Evolutionary conservation across 2,329 filamentous ascomycete species (phyloP).

Genomic region (Pestalotiopsis sp.): DNA sequence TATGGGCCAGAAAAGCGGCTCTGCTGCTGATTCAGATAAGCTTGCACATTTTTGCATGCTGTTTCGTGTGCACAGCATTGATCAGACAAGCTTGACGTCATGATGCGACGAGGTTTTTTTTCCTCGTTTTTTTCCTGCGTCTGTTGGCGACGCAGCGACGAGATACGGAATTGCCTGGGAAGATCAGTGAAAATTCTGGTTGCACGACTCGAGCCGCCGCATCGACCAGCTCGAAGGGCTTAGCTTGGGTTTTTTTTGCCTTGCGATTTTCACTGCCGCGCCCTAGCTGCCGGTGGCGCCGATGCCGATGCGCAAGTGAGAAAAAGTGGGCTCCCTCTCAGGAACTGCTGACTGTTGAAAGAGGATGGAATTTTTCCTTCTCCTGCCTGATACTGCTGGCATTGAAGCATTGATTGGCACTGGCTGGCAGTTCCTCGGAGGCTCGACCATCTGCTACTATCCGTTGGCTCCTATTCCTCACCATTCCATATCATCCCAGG

Average conservation of each 20-base stretch:
- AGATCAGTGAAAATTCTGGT: not conserved
- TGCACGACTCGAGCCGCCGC: not conserved
- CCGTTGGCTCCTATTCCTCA: not conserved
- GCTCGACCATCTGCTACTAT: not conserved
- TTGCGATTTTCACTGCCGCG: not conserved
- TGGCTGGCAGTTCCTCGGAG: not conserved
- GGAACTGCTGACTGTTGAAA: not conserved
- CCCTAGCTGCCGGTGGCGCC: conserved; percentile 7
- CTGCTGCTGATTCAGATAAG: conserved; percentile 10
- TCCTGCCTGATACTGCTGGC: not conserved
- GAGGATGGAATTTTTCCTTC: not conserved
- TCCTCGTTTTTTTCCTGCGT: not conserved
- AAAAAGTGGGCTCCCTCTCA: not conserved
- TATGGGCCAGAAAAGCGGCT: conserved; percentile 17
- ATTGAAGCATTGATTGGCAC: not conserved
- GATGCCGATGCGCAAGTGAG: not conserved
- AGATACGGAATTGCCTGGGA: not conserved
- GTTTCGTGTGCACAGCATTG: conserved; percentile 6
- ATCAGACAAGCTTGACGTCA: not conserved
- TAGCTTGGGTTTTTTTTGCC: not conserved
- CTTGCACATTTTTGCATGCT: not conserved
- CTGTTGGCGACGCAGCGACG: not conserved
- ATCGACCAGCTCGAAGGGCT: not conserved
- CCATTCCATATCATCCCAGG: too few species aligned
- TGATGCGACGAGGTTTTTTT: not conserved